These are phyloP conservation scores for Fonsecaea pedrosoi DNA, from an alignment of 2,329 filamentous ascomycete species.

Conservation along the genomic window DNA sequence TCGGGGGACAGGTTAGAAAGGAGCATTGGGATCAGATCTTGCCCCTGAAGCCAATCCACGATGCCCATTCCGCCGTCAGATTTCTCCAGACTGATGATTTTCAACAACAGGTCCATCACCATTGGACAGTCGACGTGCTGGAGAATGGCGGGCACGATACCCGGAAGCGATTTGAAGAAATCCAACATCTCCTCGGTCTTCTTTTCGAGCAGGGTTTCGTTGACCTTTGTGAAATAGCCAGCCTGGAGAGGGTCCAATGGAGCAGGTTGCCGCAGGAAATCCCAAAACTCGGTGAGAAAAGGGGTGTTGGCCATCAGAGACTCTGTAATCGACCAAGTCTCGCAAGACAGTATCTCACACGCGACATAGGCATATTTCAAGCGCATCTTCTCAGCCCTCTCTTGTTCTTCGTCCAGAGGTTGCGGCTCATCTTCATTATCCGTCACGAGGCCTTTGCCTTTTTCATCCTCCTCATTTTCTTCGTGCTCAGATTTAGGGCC, in stretches of 20 bases:
- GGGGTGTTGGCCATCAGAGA: slow-evolving; percentile 84
- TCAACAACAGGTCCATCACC: slow-evolving; percentile 96
- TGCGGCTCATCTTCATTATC: slow-evolving; percentile 41
- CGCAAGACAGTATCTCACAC: slow-evolving; percentile 90
- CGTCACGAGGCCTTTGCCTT: slow-evolving; percentile 39
- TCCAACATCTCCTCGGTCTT: slow-evolving; percentile 97
- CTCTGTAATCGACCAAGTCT: slow-evolving; percentile 96
- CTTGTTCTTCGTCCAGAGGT: slow-evolving; percentile 53
- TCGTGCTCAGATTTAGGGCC: slow-evolving; percentile 59
- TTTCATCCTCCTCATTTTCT: slow-evolving; percentile 55
- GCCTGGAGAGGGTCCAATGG: slow-evolving; percentile 92
- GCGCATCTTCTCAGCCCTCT: slow-evolving; percentile 86
- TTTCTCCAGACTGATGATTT: slow-evolving; percentile 96
- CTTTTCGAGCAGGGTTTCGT: slow-evolving; percentile 95
- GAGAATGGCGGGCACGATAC: slow-evolving; percentile 82
- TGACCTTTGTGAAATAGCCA: slow-evolving; percentile 98
- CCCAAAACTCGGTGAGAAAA: slow-evolving; percentile 85
- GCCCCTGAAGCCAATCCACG: slow-evolving; percentile 93
- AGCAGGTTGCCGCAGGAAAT: slow-evolving; percentile 81
- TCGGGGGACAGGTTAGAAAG: slow-evolving; percentile 86
- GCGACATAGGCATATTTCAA: slow-evolving; percentile 93
- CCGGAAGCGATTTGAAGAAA: slow-evolving; percentile 82
- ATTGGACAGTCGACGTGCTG: slow-evolving; percentile 96
- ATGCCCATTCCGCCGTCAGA: slow-evolving; percentile 89
- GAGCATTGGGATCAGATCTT: slow-evolving; percentile 84